Evolutionary conservation across 1,284 basidiomycete genomes (phyloP).

Genomic region (Cutaneotrichosporon sp.): DNA sequence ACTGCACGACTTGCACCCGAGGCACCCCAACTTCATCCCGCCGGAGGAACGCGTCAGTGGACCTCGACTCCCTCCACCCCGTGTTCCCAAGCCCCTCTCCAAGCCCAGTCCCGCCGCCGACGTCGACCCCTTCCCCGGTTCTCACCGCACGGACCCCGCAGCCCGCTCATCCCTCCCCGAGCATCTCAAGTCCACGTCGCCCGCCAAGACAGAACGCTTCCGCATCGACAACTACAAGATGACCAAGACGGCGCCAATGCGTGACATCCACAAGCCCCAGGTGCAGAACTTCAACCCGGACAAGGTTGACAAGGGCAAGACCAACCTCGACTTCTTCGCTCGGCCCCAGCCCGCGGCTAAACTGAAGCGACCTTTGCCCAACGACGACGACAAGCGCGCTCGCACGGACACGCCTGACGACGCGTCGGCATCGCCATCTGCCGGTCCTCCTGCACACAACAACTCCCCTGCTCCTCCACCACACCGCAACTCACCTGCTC

Average conservation of each 20-base stretch:
- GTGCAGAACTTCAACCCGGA: conserved; percentile 23
- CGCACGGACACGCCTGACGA: not conserved
- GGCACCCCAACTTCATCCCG: not conserved
- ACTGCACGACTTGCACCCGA: not conserved
- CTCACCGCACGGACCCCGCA: not conserved
- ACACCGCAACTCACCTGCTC: not conserved
- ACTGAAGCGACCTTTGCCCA: not conserved
- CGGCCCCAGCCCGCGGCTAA: not conserved
- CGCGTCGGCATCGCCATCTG: not conserved
- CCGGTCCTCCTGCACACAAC: too few species aligned
- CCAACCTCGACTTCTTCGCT: conserved; percentile 21
- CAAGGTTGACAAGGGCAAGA: conserved; percentile 3
- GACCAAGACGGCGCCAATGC: not conserved
- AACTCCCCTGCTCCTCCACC: not conserved
- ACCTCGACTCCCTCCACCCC: conserved; percentile 7
- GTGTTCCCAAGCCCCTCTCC: conserved; percentile 20
- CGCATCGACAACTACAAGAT: conserved; percentile 5
- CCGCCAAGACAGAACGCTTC: conserved; percentile 15
- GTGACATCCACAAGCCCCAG: conserved; percentile 16
- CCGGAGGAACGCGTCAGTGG: not conserved
- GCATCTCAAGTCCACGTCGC: conserved; percentile 2
- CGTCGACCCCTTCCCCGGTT: conserved; percentile 1
- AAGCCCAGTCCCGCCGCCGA: not conserved
- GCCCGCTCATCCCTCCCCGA: not conserved
- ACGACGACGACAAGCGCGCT: not conserved